These are phyloP conservation scores for Mycena galopus DNA, from an alignment of 768 basidiomycete genomes.

Conservation along the genomic window DNA sequence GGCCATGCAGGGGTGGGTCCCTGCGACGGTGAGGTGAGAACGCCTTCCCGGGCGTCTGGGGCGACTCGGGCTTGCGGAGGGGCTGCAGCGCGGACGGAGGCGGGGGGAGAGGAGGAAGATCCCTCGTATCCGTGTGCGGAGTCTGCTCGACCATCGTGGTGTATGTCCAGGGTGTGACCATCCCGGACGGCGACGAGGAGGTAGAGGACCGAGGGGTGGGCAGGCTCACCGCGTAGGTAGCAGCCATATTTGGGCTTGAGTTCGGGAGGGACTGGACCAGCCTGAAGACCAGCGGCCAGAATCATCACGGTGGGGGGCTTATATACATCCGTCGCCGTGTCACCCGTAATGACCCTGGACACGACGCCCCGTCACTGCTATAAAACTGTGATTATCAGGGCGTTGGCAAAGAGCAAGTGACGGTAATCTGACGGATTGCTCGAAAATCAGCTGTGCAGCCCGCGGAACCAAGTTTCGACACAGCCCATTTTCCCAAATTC, in stretches of 20 bases:
- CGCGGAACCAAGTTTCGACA: conserved; percentile 4
- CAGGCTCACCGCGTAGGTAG: conserved; percentile 1
- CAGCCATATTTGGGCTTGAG: conserved; percentile 1
- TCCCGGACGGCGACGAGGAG: conserved; percentile 10
- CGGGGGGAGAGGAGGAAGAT: conserved; percentile 26
- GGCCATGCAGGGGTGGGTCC: conserved; percentile 11
- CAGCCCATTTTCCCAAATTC: neutral
- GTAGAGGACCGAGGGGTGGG: conserved; percentile 21
- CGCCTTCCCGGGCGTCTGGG: conserved; percentile 18
- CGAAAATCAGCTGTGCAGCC: conserved; percentile 9
- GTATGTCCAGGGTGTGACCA: conserved; percentile 24
- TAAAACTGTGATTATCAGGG: neutral
- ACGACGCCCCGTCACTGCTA: neutral
- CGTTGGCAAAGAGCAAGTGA: neutral
- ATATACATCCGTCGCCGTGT: conserved; percentile 4
- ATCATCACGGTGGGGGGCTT: neutral
- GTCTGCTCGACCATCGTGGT: neutral
- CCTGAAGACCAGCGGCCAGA: neutral
- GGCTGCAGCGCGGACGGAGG: conserved; percentile 31
- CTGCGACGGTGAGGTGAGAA: neutral
- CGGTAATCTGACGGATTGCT: neutral
- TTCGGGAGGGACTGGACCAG: conserved; percentile 1
- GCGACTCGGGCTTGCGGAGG: conserved; percentile 30
- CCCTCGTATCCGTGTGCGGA: neutral
- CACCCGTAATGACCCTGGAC: neutral